Conservation (phyloP, 2,329 filamentous ascomycete species). For the Arthrobotrys conoides region DNA sequence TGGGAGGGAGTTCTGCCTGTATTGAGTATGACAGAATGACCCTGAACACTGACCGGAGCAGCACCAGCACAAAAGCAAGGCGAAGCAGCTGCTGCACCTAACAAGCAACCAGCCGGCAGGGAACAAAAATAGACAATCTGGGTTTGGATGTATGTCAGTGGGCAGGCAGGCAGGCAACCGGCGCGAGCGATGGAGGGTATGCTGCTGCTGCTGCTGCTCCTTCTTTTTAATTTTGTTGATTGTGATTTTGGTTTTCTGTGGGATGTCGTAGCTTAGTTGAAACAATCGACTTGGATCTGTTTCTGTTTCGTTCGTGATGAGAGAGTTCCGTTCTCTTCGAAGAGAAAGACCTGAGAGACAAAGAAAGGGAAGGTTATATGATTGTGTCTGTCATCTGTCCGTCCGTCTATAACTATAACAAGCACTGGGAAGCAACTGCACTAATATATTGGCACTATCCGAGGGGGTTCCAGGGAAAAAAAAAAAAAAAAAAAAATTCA, state of each 20-base stretch:
- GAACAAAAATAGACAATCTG: constrained; percentile 56
- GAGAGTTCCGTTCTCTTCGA: constrained; percentile 22
- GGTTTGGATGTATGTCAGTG: background rate
- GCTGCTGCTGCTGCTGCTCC: no score
- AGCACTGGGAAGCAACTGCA: constrained; percentile 17
- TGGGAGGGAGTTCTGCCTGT: constrained; percentile 55
- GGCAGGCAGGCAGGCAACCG: background rate
- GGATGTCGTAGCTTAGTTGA: constrained; percentile 31
- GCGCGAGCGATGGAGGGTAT: constrained; percentile 28
- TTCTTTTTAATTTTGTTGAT: background rate
- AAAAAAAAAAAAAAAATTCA: constrained; percentile 17
- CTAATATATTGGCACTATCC: constrained; percentile 32
- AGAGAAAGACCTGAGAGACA: constrained; percentile 42
- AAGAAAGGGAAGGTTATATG: constrained; percentile 39
- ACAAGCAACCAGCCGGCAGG: constrained; percentile 33
- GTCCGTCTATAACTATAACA: constrained; percentile 3
- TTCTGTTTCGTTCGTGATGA: constrained; percentile 12
- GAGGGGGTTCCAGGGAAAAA: constrained; percentile 27
- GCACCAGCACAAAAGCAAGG: constrained; percentile 34
- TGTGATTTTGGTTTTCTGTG: background rate
- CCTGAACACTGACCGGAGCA: constrained; percentile 30
- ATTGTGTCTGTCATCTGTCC: background rate
- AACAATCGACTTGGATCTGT: constrained; percentile 22
- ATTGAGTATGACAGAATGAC: constrained; percentile 42
- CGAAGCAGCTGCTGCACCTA: constrained; percentile 39